Base-by-base conservation (phyloP, 306 rosid species). In the Coriaria nepalensis region DNA sequence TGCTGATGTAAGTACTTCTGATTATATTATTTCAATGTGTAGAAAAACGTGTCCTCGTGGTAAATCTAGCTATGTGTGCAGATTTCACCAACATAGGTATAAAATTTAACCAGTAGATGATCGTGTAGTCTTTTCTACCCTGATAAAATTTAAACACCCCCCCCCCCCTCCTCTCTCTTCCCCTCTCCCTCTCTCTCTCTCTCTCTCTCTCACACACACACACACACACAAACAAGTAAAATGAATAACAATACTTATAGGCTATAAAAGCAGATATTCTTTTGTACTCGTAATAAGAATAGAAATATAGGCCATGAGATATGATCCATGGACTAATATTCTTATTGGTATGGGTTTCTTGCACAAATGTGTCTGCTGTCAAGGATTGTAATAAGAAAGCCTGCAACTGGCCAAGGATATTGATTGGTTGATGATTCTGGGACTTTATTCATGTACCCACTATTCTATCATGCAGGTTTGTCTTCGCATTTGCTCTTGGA, bases 401-500 rank as follows among this genome's bases (percentile, higher is more conserved):
- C 4, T 50, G 11, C 41, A 11, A 20, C 29, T 20, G 29, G 29
- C 29, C 29, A 3, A 4, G 8, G 32, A 41, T 41, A 11, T 53
- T 32, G 29, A 53, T 35, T n/a, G n/a, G 11, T 40, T 20, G 33
- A 40, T 6, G 7, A n/a, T 47, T 51, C 49, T 52, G 45, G 53
- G 57, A 38, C 33, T 35, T 59, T 52, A 46, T 47, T 37, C 4
- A 36, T 61, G 53, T 20, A 45, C 48, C 32, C 33, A 51, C 15
- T 52, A 13, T 55, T 44, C 29, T 20, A 20, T 20, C 3, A 20
- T 71, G 75, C 95, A 90, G 97, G 77, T 90, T 79, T 53, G 97
- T 90, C 68, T 71, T 90, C 0, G 74, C 88, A 46, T 90, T 90
- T 73, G 84, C 97, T 51, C 82, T 84, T 0, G 97, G 97, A 60